phyloP scores from a whole-genome alignment of 139 green algal genomes.

The Pleodorina starrii region DNA sequence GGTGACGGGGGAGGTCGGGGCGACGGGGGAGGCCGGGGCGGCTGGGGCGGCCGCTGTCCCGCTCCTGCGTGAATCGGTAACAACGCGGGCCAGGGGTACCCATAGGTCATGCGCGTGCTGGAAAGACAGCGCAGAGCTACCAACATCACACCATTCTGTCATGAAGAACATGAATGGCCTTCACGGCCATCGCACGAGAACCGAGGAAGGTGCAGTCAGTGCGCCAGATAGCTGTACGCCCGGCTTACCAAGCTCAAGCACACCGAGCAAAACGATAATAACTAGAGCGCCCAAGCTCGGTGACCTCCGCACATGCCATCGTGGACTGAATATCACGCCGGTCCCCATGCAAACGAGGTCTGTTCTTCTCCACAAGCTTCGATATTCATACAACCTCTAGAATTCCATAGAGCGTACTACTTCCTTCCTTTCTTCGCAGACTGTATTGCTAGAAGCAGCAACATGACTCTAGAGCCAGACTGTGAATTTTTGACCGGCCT shows the following conservation, averaged over 20 bases:
- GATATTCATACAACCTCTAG: not conserved
- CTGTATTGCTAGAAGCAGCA: not conserved
- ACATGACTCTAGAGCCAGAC: not conserved
- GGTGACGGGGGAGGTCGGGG: not conserved
- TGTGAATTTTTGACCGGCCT: not conserved
- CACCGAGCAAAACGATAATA: not conserved
- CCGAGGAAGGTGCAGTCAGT: not conserved
- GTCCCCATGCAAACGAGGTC: not conserved
- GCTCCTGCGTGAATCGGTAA: not conserved
- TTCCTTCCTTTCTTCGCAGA: not conserved
- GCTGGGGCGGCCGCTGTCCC: constrained; percentile 7
- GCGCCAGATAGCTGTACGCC: not conserved
- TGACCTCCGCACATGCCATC: not conserved
- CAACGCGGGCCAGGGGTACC: too few relatives aligned
- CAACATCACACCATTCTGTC: not conserved
- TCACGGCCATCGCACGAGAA: not conserved
- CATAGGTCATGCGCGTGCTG: too few relatives aligned
- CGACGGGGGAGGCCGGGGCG: constrained; percentile 12
- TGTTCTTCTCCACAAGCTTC: not conserved
- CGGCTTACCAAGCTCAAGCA: not conserved
- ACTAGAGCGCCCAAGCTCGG: not conserved
- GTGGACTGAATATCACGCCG: not conserved
- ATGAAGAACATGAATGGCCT: not conserved
- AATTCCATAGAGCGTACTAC: not conserved
- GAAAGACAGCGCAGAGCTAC: not conserved